Base-by-base conservation (phyloP, 2,329 filamentous ascomycete genomes). In the Exophiala sideris region DNA sequence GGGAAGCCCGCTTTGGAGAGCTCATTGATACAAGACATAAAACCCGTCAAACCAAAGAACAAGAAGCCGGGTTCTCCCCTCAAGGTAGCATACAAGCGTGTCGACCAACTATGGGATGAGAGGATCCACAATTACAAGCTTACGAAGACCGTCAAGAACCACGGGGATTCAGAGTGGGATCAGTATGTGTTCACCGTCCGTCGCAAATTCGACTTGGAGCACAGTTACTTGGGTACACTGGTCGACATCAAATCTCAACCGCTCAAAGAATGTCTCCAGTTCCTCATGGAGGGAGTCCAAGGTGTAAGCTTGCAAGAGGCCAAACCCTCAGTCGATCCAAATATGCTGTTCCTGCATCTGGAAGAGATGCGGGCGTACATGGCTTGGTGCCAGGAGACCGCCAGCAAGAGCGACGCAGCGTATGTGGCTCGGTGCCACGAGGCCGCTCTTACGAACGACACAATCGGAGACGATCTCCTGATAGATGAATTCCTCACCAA, bases 211-310 rank as follows among this genome's bases (percentile, higher is more conserved):
- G 86, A 91, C 68, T 89, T 83, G 82, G 88, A 94, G 62, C 89
- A 89, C 58, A 90, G 90, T 64, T 91, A 89, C 64, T 77, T 82
- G 68, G 65, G 91, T 45, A 85, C 90, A 0, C 5, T 38, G 5
- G 83, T 96, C 45, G 89, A 95, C 61, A 88, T 96, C 70, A 94
- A 91, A 73, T 94, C 89, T 67, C 90, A 90, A 62, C 73, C 83
- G 12, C 76, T 96, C 3, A 85, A 86, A 6, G 84, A 90, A 58
- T 84, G 83, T 18, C 76, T 92, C 1, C 77, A 80, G 46, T 83
- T 85, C 39, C 79, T 91, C 9, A 85, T 92, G 77, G 87, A 88
- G 40, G 85, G 83, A 16, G 84, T 89, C 65, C 90, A 89, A 66
- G 85, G 88, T 12, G 79, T 95, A 39, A 91, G 85, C 60, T 72